phyloP scores from a whole-genome alignment of 139 green algal genomes.

The Picochlorum sp. region DNA sequence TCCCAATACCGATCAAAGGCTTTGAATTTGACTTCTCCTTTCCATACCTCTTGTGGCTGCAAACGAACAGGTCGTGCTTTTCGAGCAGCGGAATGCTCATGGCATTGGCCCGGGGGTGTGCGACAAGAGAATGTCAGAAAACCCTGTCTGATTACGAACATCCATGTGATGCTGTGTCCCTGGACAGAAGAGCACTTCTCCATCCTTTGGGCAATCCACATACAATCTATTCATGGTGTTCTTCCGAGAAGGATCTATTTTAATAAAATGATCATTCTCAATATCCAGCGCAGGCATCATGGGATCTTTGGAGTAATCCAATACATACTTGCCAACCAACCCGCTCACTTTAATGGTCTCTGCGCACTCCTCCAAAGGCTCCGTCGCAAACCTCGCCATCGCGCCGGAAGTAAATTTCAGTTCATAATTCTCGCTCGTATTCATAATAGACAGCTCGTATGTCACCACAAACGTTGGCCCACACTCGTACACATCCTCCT shows the following conservation, averaged over 20 bases:
- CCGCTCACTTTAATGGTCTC: conserved; percentile 24
- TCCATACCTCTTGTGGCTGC: conserved; percentile 27
- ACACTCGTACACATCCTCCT: background rate
- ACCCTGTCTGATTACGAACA: conserved; percentile 15
- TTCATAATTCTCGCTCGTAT: conserved; percentile 13
- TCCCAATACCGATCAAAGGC: conserved; percentile 32
- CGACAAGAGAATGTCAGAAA: conserved; percentile 16
- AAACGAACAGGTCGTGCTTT: conserved; percentile 21
- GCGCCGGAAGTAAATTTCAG: conserved; percentile 37
- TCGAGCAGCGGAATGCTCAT: conserved; percentile 18
- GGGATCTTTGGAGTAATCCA: conserved; percentile 21
- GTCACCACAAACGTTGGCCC: background rate
- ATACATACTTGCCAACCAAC: conserved; percentile 27
- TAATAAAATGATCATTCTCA: conserved; percentile 21
- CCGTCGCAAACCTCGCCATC: conserved; percentile 19
- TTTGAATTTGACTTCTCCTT: conserved; percentile 26
- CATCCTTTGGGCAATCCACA: conserved; percentile 11
- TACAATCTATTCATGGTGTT: conserved; percentile 15
- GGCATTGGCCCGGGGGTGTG: conserved; percentile 11
- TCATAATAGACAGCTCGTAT: conserved; percentile 23
- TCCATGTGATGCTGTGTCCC: conserved; percentile 19
- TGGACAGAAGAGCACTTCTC: conserved; percentile 26
- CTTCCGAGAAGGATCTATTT: conserved; percentile 15
- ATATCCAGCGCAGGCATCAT: conserved; percentile 13
- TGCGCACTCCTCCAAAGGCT: conserved; percentile 6